A percentile compares a stretch with the other conserved stretches of the same genome.
These are phyloP conservation scores for Thelephora aurantiotincta DNA, from an alignment of 768 basidiomycete species.

Conservation along the genomic window DNA sequence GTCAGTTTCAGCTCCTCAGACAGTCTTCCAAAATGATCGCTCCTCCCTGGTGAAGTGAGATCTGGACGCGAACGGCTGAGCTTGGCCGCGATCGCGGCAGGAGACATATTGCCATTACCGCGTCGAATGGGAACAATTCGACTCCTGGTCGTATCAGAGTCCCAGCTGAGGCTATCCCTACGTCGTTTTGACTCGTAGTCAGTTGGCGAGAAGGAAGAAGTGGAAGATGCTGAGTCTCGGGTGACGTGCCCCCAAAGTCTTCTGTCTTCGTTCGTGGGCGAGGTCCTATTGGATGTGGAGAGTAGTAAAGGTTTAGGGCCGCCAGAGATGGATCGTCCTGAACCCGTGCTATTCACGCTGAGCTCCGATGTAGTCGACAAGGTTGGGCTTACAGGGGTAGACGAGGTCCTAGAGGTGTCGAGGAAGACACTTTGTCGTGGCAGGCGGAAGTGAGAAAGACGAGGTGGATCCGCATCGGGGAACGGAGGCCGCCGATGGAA, in stretches of 20 bases:
- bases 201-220: slow-evolving; percentile 48
- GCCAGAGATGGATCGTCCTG: slow-evolving; percentile 9
- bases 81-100: slow-evolving; percentile 48
- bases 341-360: not conserved
- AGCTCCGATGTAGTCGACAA: not conserved
- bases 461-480: slow-evolving; percentile 22
- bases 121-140: slow-evolving; percentile 52
- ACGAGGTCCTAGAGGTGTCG: slow-evolving; percentile 5
- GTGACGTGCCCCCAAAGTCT: slow-evolving; percentile 6
- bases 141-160: slow-evolving; percentile 40
- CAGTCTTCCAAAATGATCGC: slow-evolving; percentile 5
- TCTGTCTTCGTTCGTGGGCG: slow-evolving; percentile 9
- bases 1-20: slow-evolving; percentile 8
- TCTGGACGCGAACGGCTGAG: slow-evolving; percentile 20
- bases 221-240: slow-evolving; percentile 47
- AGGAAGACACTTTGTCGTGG: slow-evolving; percentile 42
- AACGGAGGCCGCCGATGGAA: slow-evolving; percentile 4
- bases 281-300: slow-evolving; percentile 20
- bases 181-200: slow-evolving; percentile 25
- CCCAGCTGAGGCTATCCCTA: slow-evolving; percentile 29
- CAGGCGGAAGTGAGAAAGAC: slow-evolving; percentile 42
- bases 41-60: slow-evolving; percentile 23
- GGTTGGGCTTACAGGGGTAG: slow-evolving; percentile 20
- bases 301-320: slow-evolving; percentile 58
- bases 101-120: slow-evolving; percentile 38